Percentiles rank a stretch among this genome's conserved stretches.
These are phyloP conservation scores for Hypoxylon sp. DNA, from an alignment of 2,329 filamentous ascomycete species.

Conservation along the genomic window DNA sequence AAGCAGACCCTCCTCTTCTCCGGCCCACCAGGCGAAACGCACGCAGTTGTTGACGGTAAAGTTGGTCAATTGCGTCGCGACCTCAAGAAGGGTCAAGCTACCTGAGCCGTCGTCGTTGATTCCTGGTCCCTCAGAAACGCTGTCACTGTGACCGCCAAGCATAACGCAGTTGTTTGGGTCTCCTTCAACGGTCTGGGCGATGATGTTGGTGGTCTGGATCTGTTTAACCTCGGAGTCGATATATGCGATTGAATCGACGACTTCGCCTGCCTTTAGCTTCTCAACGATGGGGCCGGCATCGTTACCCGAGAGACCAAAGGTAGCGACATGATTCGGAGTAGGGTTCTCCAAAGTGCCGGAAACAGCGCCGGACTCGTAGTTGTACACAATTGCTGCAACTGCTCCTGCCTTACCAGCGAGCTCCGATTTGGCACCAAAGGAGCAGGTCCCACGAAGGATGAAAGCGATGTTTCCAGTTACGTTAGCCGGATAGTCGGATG, in stretches of 20 bases:
- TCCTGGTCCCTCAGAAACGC: conserved; percentile 74
- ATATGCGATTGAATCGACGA: conserved; percentile 69
- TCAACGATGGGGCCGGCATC: conserved; percentile 71
- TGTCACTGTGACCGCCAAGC: conserved; percentile 76
- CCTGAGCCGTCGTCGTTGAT: conserved; percentile 86
- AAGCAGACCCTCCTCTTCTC: conserved; percentile 73
- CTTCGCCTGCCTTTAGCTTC: conserved; percentile 66
- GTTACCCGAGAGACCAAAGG: conserved; percentile 74
- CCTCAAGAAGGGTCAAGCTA: conserved; percentile 72
- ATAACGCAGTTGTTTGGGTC: conserved; percentile 75
- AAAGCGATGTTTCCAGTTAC: conserved; percentile 77
- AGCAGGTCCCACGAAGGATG: conserved; percentile 77
- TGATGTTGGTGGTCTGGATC: conserved; percentile 71
- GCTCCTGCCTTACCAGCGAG: conserved; percentile 79
- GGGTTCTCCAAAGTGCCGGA: conserved; percentile 78
- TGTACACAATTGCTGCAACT: conserved; percentile 79
- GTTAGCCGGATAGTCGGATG: conserved; percentile 72
- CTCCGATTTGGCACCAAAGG: conserved; percentile 79
- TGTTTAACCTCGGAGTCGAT: conserved; percentile 70
- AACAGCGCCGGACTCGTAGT: conserved; percentile 74
- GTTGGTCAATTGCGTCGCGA: conserved; percentile 70
- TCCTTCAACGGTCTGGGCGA: conserved; percentile 71
- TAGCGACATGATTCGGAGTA: conserved; percentile 72
- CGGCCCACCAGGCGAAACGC: conserved; percentile 77
- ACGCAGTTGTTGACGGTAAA: conserved; percentile 76